These are phyloP conservation scores for Apiospora marii DNA, from an alignment of 2,329 filamentous ascomycete species.

Conservation along the genomic window DNA sequence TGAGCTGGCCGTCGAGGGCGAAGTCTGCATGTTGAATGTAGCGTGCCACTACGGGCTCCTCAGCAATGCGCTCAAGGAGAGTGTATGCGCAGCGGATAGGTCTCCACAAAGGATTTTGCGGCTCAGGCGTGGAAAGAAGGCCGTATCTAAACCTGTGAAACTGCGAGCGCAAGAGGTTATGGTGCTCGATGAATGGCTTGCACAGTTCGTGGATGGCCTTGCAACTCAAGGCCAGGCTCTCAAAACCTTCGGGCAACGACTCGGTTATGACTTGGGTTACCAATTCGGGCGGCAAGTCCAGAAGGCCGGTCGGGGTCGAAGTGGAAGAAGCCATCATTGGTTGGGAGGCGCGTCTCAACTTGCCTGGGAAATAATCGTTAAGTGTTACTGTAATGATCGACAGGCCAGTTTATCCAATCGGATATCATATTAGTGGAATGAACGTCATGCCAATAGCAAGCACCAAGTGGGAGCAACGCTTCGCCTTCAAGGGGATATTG, in stretches of 20 bases:
- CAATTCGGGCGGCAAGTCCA: background rate
- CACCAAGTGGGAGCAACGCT: background rate
- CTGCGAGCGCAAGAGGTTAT: background rate
- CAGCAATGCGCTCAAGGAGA: background rate
- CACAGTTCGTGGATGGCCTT: background rate
- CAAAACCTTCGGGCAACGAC: background rate
- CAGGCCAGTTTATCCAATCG: too few species aligned
- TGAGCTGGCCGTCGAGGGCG: background rate
- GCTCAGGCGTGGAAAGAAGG: background rate
- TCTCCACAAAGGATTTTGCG: background rate
- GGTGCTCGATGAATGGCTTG: background rate
- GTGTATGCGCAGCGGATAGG: background rate
- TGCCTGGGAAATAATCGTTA: background rate
- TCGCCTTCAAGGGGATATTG: background rate
- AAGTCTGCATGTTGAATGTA: constrained; percentile 3
- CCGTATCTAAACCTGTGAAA: background rate
- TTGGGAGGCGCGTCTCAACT: background rate
- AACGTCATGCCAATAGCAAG: background rate
- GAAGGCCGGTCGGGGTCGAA: background rate
- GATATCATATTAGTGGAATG: too few species aligned
- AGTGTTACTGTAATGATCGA: background rate
- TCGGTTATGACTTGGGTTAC: background rate
- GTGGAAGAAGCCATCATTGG: background rate
- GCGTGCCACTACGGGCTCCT: background rate
- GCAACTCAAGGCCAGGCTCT: background rate